phyloP scores from a whole-genome alignment of 129 eudicot genomes.

The Flaveria linearis region DNA sequence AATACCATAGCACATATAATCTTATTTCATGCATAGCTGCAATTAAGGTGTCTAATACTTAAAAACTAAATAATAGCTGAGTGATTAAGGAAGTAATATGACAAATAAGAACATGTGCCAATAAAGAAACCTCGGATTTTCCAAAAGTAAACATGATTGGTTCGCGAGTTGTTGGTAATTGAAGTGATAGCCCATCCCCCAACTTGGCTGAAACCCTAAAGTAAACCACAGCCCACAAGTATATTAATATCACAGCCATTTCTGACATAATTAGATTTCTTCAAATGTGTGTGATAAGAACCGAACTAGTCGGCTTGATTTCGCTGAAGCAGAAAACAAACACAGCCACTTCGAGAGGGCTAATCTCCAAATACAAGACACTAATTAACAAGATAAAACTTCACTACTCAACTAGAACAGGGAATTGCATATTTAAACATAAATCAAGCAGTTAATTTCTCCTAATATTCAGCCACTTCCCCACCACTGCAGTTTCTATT shows the following conservation, averaged over 20 bases:
- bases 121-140: constrained; percentile 69
- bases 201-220: constrained; percentile 72
- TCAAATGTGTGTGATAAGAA: constrained; percentile 17
- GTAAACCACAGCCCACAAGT: constrained; percentile 34
- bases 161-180: constrained; percentile 53
- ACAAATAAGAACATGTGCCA: constrained; percentile 19
- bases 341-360: too few species aligned
- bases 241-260: constrained; percentile 17
- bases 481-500: too few species aligned
- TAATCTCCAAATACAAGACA: too few species aligned
- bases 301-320: too few species aligned
- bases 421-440: too few species aligned
- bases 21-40: background rate
- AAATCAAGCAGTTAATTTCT: too few species aligned
- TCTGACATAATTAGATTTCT: constrained; percentile 8
- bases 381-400: too few species aligned
- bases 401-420: too few species aligned
- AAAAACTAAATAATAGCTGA: background rate
- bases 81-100: background rate
- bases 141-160: constrained; percentile 86
- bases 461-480: too few species aligned
- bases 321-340: too few species aligned
- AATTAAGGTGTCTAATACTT: background rate
- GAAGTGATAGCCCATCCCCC: constrained; percentile 73
- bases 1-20: background rate